Conservation (phyloP, 2,329 filamentous ascomycete genomes). For the Allantophomopsis lycopodina region DNA sequence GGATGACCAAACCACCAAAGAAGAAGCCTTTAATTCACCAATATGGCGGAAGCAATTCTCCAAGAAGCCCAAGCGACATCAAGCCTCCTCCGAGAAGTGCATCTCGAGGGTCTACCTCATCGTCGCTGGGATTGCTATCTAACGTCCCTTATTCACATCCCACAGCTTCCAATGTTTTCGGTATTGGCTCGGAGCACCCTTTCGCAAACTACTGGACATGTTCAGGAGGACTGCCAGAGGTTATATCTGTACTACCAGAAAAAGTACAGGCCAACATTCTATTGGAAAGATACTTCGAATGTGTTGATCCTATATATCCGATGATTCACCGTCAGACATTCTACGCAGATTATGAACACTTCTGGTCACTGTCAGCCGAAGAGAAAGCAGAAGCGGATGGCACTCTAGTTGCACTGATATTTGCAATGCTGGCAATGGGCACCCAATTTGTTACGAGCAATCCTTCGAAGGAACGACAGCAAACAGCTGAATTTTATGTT, state of each 20-base stretch:
- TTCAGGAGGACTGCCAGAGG: constrained; percentile 60
- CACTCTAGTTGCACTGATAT: constrained; percentile 57
- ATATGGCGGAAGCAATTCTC: constrained; percentile 1
- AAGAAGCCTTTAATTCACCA: constrained; percentile 23
- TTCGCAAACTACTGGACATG: constrained; percentile 82
- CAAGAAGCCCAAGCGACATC: neutral
- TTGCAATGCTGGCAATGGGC: constrained; percentile 64
- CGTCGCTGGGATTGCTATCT: constrained; percentile 47
- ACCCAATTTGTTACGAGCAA: constrained; percentile 57
- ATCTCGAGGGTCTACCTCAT: constrained; percentile 15
- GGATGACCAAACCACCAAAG: constrained; percentile 43
- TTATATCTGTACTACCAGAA: constrained; percentile 61
- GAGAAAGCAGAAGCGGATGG: constrained; percentile 52
- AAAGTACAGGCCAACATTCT: constrained; percentile 66
- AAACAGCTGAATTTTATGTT: constrained; percentile 71
- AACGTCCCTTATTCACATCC: constrained; percentile 60
- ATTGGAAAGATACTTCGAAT: constrained; percentile 48
- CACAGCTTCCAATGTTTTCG: constrained; percentile 64
- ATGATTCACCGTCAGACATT: constrained; percentile 67
- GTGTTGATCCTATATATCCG: constrained; percentile 68
- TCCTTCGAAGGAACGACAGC: constrained; percentile 48
- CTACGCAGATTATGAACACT: constrained; percentile 65
- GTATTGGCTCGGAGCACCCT: constrained; percentile 65
- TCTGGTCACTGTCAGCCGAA: constrained; percentile 47
- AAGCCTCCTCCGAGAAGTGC: constrained; percentile 10